These are phyloP conservation scores for Claviceps maximensis DNA, from an alignment of 2,329 filamentous ascomycete species.

Conservation along the genomic window DNA sequence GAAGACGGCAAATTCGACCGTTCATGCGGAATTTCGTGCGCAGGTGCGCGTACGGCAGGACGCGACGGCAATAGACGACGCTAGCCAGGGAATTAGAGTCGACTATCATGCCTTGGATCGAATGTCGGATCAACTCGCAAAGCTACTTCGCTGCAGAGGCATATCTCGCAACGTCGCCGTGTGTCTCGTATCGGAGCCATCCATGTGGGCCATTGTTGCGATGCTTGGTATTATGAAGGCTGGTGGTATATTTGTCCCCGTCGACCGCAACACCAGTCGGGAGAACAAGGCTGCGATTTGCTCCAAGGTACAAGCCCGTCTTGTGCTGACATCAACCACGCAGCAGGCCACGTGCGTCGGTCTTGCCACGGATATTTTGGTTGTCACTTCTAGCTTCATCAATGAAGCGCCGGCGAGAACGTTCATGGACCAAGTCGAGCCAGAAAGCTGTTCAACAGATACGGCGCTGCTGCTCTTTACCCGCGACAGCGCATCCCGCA, in stretches of 20 bases:
- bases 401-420: too few species aligned
- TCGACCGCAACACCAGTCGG: not conserved
- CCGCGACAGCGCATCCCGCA: not conserved
- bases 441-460: not conserved
- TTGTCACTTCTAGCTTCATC: not conserved
- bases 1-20: not conserved
- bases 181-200: not conserved
- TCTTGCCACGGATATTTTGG: not conserved
- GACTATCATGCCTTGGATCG: not conserved
- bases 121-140: not conserved
- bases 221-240: slow-evolving; percentile 4
- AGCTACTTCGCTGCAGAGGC: not conserved
- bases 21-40: not conserved
- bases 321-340: not conserved
- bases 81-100: not conserved
- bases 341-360: not conserved
- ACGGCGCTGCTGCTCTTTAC: not conserved
- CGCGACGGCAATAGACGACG: not conserved
- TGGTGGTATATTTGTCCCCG: not conserved
- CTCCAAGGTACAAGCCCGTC: not conserved
- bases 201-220: slow-evolving; percentile 1
- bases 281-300: not conserved
- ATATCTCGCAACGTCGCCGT: not conserved
- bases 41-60: not conserved
- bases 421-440: not conserved